Percentiles rank a stretch among this genome's conserved stretches.
These are phyloP conservation scores for Chrysochromulina tobinii DNA, from an alignment of 78 protist species.

Conservation along the genomic window DNA sequence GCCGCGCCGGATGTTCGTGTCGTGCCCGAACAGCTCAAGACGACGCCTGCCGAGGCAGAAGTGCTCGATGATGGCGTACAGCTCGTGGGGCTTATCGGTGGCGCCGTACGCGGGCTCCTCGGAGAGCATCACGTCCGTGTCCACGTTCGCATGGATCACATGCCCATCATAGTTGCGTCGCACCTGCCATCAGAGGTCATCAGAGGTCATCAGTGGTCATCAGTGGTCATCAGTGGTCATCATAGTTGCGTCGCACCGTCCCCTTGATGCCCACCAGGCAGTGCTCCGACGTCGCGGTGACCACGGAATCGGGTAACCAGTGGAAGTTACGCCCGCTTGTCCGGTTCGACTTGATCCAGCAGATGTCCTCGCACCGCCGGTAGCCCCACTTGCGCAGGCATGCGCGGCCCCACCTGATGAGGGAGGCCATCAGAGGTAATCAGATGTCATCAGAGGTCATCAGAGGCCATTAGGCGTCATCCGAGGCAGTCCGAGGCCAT, in stretches of 20 bases:
- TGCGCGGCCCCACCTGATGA: slow-evolving; percentile 12
- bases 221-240: background rate
- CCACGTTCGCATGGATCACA: slow-evolving; percentile 46
- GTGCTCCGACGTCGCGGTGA: slow-evolving; percentile 32
- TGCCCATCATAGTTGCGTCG: slow-evolving; percentile 34
- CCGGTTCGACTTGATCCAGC: slow-evolving; percentile 50
- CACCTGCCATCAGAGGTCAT: background rate
- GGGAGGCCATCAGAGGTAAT: too few relatives aligned
- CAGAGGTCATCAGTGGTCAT: too few relatives aligned
- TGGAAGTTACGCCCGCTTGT: background rate
- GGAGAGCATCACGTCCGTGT: slow-evolving; percentile 35
- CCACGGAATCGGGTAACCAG: background rate
- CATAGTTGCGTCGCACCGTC: background rate
- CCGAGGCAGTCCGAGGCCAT: too few relatives aligned
- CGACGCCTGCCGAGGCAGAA: slow-evolving; percentile 43
- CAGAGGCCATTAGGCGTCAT: too few relatives aligned
- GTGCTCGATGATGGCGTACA: slow-evolving; percentile 48
- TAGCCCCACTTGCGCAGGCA: slow-evolving; percentile 47
- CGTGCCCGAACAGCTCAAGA: slow-evolving; percentile 52
- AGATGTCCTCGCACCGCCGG: slow-evolving; percentile 52
- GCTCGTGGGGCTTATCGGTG: slow-evolving; percentile 48
- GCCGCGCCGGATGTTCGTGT: slow-evolving; percentile 43
- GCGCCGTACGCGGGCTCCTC: slow-evolving; percentile 41
- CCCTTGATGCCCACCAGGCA: slow-evolving; percentile 54
- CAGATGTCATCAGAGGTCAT: too few relatives aligned